These are phyloP conservation scores for Leishmania aethiopica DNA, from an alignment of 208 protist species.

Conservation along the genomic window DNA sequence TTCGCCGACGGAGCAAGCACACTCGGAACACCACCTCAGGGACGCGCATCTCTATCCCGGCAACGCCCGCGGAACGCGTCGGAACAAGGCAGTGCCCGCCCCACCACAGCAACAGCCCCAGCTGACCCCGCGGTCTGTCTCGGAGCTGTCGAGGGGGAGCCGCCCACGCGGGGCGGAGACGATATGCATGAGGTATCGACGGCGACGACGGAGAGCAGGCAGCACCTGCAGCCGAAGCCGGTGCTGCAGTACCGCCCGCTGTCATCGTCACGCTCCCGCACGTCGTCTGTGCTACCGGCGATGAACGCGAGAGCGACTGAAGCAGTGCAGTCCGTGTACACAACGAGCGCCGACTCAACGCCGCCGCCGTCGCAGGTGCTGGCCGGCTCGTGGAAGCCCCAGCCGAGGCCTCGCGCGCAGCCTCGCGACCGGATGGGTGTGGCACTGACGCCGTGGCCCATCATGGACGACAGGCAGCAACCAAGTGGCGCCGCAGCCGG, in stretches of 20 bases:
- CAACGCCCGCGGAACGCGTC: neutral
- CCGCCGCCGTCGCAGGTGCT: neutral
- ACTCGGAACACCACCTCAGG: neutral
- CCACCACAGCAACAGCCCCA: neutral
- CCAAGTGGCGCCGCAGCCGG: neutral
- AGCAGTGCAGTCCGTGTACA: neutral
- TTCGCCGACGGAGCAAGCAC: neutral
- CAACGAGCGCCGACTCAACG: neutral
- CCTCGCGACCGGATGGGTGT: neutral
- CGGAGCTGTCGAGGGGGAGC: neutral
- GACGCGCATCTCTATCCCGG: neutral
- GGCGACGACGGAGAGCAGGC: neutral
- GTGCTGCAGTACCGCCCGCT: neutral
- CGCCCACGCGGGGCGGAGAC: neutral
- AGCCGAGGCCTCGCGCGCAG: neutral
- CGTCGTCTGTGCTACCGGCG: neutral
- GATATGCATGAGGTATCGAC: neutral
- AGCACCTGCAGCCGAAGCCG: neutral
- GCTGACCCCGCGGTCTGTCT: neutral
- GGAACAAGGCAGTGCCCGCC: neutral
- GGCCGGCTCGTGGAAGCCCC: neutral
- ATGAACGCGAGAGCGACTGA: neutral
- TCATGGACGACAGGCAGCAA: slow-evolving; percentile 3
- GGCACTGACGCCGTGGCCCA: slow-evolving; percentile 19
- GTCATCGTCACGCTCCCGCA: neutral